phyloP scores from a whole-genome alignment of 495 filamentous ascomycete genomes.

The Endocarpon pusillum region DNA sequence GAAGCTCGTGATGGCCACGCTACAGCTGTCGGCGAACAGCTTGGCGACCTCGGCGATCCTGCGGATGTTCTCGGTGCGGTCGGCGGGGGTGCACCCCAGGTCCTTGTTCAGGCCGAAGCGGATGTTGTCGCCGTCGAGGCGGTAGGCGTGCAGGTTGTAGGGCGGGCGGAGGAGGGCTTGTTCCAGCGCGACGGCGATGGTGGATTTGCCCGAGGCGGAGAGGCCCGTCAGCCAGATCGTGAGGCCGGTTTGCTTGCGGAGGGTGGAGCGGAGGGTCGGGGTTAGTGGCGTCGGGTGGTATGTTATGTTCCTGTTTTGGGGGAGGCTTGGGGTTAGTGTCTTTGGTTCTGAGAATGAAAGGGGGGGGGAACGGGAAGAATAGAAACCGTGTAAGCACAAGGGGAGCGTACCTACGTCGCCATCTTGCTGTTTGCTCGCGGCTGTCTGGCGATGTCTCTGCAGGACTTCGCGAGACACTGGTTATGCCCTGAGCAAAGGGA shows the following conservation, averaged over 20 bases:
- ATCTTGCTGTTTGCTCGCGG: no score
- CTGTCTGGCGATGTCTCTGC: no score
- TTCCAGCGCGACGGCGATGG: slow-evolving; percentile 87
- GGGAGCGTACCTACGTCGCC: slow-evolving; percentile 2
- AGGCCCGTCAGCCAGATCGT: slow-evolving; percentile 98
- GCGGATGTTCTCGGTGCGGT: slow-evolving; percentile 94
- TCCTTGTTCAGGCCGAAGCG: slow-evolving; percentile 97
- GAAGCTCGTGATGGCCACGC: slow-evolving; percentile 84
- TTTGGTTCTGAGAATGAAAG: slow-evolving; percentile 1
- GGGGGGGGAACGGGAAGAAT: background rate
- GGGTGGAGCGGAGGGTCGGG: slow-evolving; percentile 59
- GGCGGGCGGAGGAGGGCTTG: slow-evolving; percentile 68
- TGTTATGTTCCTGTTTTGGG: slow-evolving; percentile 71
- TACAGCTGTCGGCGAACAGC: slow-evolving; percentile 80
- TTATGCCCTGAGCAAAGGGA: no score
- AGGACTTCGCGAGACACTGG: no score
- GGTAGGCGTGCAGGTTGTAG: slow-evolving; percentile 64
- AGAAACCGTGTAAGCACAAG: background rate
- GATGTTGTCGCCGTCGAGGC: slow-evolving; percentile 95
- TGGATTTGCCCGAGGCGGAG: slow-evolving; percentile 89
- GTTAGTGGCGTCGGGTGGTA: slow-evolving; percentile 87
- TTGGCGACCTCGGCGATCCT: slow-evolving; percentile 92
- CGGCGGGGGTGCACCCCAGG: slow-evolving; percentile 80
- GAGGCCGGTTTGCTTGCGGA: slow-evolving; percentile 73
- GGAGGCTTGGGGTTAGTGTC: slow-evolving; percentile 4